Evolutionary conservation across 768 basidiomycete genomes (phyloP), one percentile per base, ranked within the genome.

Genomic region (Candolleomyces efflorescens): DNA sequence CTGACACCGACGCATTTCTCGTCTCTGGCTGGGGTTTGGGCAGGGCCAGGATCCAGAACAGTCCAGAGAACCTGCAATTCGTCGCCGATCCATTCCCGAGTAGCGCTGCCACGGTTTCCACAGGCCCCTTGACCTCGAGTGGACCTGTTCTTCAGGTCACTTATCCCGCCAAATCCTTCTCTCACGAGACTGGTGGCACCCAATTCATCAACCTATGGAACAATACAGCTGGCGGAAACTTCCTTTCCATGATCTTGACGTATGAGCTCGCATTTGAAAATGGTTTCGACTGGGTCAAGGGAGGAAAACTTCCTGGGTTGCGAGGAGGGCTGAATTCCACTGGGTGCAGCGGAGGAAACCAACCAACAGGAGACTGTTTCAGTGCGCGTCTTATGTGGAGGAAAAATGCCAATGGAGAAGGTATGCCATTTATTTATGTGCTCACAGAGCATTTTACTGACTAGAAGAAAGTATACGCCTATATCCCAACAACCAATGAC

Each of bases 341-440:
- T 15, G 86, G 85, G 2, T 91, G 90, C 68, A 84, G 83, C 26
- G 90, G 89, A 23, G 90, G 90, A 2, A 77, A 77, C 46, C 68
- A 82, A 57, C 76, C 88, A 2, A 76, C 81, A 52, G 89, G 89
- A 7, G 82, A 86, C 60, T 92, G 90, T 71, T 91, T 90, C 68
- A 89, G 84, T 62, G 72, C 83, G 17, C 73, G 90, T 18, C 54
- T 91, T 44, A 92, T 92, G 90, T 92, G 89, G 89, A 76, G 90
- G 64, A 71, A 72, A 39, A 63, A 71, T 48, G 89, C 84, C 0
- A 72, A 66, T 7, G 89, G 87, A 24, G 90, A 93, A 81, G 83
- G 90, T 90, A 61, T 18, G 80, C 68, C 9, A 7, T 44, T 47
- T 38, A 36, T 46, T 17, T 20, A 26, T 39, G 46, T 36, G 52